A percentile compares a stretch with the other conserved stretches of the same genome.
phyloP scores from a whole-genome alignment of 1,284 basidiomycete species.

The Fomitopsis schrenkii region DNA sequence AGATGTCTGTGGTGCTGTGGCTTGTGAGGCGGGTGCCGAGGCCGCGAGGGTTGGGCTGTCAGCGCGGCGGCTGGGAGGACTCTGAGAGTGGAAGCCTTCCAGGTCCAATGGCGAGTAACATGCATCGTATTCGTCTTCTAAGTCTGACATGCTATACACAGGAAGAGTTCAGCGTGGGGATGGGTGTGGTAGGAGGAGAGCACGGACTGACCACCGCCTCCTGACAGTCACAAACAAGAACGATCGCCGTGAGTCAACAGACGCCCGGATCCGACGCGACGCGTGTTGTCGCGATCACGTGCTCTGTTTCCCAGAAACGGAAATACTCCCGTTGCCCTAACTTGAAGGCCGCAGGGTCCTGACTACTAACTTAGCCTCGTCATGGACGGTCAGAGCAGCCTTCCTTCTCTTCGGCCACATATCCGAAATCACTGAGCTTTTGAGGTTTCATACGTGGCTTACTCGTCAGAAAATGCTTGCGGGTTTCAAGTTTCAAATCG shows the following conservation, averaged over 20 bases:
- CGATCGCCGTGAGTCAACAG: background rate
- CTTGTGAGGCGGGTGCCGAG: conserved; percentile 2
- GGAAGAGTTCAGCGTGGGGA: background rate
- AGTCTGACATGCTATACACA: conserved; percentile 5
- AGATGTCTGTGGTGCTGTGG: background rate
- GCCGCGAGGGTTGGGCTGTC: background rate
- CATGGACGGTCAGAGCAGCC: no score
- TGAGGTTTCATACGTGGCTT: no score
- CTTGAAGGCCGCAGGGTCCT: no score
- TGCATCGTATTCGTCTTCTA: conserved; percentile 9
- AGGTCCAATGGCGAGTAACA: conserved; percentile 8
- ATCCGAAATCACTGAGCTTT: no score
- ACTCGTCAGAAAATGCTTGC: no score
- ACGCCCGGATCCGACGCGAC: background rate
- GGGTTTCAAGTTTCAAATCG: no score
- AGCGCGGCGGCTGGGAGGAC: background rate
- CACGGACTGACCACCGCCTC: background rate
- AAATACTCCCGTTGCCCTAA: no score
- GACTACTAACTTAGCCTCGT: no score
- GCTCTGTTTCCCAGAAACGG: background rate
- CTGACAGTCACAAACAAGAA: background rate
- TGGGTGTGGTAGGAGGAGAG: background rate
- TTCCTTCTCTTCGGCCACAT: no score
- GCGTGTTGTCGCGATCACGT: background rate
- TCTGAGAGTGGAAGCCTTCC: conserved; percentile 1